phyloP scores from a whole-genome alignment of 208 protist species.

The Leishmania amazonensis region DNA sequence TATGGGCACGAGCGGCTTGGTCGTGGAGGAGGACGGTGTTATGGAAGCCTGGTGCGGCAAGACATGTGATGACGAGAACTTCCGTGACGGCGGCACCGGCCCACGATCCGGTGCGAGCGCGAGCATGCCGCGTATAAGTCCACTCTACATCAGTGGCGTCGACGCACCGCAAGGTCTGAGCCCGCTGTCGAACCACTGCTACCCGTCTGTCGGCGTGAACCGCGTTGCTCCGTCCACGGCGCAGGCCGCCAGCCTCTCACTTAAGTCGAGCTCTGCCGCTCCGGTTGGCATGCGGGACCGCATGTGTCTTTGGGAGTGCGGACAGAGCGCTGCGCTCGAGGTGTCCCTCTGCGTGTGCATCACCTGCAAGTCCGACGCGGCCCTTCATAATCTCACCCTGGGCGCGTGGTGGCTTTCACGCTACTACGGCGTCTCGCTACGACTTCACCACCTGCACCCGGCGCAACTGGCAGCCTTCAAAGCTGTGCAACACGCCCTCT shows the following conservation, averaged over 20 bases:
- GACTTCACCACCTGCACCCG: slow-evolving; percentile 48
- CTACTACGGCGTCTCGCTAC: slow-evolving; percentile 66
- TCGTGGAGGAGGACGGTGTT: slow-evolving; percentile 35
- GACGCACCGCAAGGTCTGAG: slow-evolving; percentile 6
- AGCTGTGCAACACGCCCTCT: slow-evolving; percentile 39
- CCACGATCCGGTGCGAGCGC: neutral
- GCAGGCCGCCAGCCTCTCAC: slow-evolving; percentile 8
- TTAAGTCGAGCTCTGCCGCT: slow-evolving; percentile 19
- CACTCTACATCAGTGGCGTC: slow-evolving; percentile 27
- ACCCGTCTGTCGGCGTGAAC: slow-evolving; percentile 32
- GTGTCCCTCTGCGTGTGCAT: slow-evolving; percentile 49
- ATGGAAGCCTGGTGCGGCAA: slow-evolving; percentile 13
- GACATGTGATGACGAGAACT: neutral
- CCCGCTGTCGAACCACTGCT: slow-evolving; percentile 25
- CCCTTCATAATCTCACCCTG: slow-evolving; percentile 32
- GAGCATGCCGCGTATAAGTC: slow-evolving; percentile 11
- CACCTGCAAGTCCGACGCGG: slow-evolving; percentile 32
- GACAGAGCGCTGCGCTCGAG: slow-evolving; percentile 29
- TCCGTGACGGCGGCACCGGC: slow-evolving; percentile 1
- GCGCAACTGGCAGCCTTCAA: slow-evolving; percentile 59
- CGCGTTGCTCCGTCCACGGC: slow-evolving; percentile 18
- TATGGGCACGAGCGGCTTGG: slow-evolving; percentile 26
- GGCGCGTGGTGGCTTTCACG: slow-evolving; percentile 78
- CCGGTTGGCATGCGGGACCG: slow-evolving; percentile 13
- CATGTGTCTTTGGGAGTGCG: slow-evolving; percentile 32